A percentile compares a stretch with the other conserved stretches of the same genome.
Evolutionary conservation across 106 monocot genomes (phyloP).

Genomic region (Posidonia australis): DNA sequence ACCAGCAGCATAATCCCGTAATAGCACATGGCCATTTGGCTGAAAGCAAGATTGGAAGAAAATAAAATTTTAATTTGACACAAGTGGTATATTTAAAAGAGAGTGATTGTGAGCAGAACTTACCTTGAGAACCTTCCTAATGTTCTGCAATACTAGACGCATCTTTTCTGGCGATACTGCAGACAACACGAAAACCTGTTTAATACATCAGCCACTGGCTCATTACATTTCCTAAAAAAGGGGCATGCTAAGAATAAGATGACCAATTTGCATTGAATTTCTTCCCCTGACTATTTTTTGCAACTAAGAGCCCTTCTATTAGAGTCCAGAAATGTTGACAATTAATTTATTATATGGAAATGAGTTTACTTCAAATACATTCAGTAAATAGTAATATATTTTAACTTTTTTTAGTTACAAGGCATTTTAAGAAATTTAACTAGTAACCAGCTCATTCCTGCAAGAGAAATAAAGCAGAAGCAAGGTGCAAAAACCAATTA

Average conservation of each 20-base stretch:
- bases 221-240: neutral
- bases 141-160: slow-evolving; percentile 69
- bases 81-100: neutral
- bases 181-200: slow-evolving; percentile 95
- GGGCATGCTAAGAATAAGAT: neutral
- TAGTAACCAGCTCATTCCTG: neutral
- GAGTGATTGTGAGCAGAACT: slow-evolving; percentile 1
- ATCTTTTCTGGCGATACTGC: slow-evolving; percentile 97
- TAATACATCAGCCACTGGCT: slow-evolving; percentile 53
- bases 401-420: neutral
- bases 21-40: slow-evolving; percentile 75
- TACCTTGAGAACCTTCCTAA: slow-evolving; percentile 76
- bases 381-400: neutral
- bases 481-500: too few relatives aligned
- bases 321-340: neutral
- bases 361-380: too few relatives aligned
- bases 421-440: neutral
- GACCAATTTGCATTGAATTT: neutral
- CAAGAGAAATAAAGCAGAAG: too few relatives aligned
- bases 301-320: neutral
- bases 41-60: slow-evolving; percentile 19
- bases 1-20: slow-evolving; percentile 89
- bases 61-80: neutral
- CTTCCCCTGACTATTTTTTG: neutral
- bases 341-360: too few relatives aligned